phyloP scores from a whole-genome alignment of 2,329 filamentous ascomycete species.

The Bipolaris gigantea region DNA sequence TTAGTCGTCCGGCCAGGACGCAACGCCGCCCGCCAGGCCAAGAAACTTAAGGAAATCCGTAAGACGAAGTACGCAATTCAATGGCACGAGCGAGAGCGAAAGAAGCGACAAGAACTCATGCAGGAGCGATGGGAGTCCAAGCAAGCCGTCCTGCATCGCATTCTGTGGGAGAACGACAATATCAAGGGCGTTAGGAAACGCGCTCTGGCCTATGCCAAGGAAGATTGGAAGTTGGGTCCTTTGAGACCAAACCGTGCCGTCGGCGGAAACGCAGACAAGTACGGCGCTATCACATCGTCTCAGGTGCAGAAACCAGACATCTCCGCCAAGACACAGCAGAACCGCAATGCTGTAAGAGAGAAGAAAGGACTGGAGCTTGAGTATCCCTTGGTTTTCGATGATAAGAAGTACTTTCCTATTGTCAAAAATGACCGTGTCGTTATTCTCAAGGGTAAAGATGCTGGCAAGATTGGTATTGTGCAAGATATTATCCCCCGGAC shows the following conservation, averaged over 20 bases:
- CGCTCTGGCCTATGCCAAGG: constrained; percentile 62
- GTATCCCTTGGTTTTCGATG: constrained; percentile 35
- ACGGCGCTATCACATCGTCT: constrained; percentile 57
- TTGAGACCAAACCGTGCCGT: constrained; percentile 76
- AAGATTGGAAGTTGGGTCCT: constrained; percentile 78
- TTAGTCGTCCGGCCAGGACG: constrained; percentile 26
- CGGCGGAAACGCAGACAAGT: constrained; percentile 59
- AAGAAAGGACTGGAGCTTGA: constrained; percentile 26
- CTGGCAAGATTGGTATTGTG: constrained; percentile 81
- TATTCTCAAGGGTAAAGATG: constrained; percentile 74
- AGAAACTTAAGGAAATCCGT: constrained; percentile 42
- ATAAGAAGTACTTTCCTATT: constrained; percentile 41
- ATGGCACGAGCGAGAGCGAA: constrained; percentile 34
- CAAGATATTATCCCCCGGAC: constrained; percentile 51
- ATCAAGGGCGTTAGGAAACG: constrained; percentile 42
- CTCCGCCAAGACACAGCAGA: constrained; percentile 39
- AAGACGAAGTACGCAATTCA: constrained; percentile 47
- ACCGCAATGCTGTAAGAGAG: constrained; percentile 22
- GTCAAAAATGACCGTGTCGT: constrained; percentile 75
- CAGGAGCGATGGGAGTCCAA: constrained; percentile 37
- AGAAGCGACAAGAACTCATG: constrained; percentile 25
- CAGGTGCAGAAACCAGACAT: constrained; percentile 42
- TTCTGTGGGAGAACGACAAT: constrained; percentile 28
- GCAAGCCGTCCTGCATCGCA: constrained; percentile 26
- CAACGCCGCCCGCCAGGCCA: constrained; percentile 33